Evolutionary conservation across 192 early-diverging fungal genomes (phyloP).

Genomic region (Rhizoclosmatium globosum): DNA sequence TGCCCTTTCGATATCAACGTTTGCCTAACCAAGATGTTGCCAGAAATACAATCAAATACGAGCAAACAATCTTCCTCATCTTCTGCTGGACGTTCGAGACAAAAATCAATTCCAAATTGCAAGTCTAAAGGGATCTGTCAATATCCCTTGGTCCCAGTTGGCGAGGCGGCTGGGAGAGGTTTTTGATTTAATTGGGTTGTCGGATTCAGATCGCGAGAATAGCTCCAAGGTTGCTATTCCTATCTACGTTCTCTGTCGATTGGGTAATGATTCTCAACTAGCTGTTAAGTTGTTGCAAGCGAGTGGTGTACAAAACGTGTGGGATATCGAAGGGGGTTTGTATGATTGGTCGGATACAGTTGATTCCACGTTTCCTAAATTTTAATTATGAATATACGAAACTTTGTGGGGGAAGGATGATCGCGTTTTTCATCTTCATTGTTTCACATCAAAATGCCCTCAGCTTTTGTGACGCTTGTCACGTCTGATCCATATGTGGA

Average conservation of each 20-base stretch:
- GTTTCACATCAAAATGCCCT: no score
- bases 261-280: conserved; percentile 89
- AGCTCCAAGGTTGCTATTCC: conserved; percentile 10
- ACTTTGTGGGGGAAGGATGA: background rate
- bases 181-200: conserved; percentile 37
- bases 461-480: conserved; percentile 89
- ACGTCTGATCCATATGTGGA: conserved; percentile 87
- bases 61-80: conserved; percentile 54
- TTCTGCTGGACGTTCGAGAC: conserved; percentile 93
- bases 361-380: conserved; percentile 84
- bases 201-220: conserved; percentile 20
- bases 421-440: no score
- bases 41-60: conserved; percentile 60
- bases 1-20: conserved; percentile 3
- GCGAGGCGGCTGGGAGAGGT: conserved; percentile 30
- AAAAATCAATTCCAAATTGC: conserved; percentile 86
- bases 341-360: conserved; percentile 76
- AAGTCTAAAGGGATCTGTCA: conserved; percentile 70
- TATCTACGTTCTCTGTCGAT: conserved; percentile 87
- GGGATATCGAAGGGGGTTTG: conserved; percentile 87
- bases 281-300: conserved; percentile 80
- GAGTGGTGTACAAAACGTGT: conserved; percentile 65
- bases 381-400: background rate
- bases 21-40: background rate
- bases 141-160: conserved; percentile 56